A percentile compares a stretch with the other conserved stretches of the same genome.
Conservation (phyloP, 2,329 filamentous ascomycete species). For the Daldinia eschscholtzii region DNA sequence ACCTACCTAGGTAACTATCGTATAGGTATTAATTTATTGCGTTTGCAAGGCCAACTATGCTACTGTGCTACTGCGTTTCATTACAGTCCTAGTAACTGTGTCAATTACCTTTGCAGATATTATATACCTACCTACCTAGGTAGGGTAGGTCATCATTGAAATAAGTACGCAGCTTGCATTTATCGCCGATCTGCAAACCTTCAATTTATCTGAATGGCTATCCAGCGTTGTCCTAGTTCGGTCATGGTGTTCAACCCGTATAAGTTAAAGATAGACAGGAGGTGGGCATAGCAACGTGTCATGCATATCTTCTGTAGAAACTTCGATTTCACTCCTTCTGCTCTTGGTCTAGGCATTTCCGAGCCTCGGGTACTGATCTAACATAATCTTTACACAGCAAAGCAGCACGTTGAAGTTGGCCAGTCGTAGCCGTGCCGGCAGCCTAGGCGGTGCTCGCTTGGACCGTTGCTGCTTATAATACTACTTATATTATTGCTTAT, state of each 20-base stretch:
- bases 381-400: slow-evolving; percentile 2
- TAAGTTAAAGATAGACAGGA: slow-evolving; percentile 31
- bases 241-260: slow-evolving; percentile 7
- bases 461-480: slow-evolving; percentile 17
- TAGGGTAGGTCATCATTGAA: too few relatives aligned
- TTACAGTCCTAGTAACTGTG: slow-evolving; percentile 10
- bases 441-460: slow-evolving; percentile 22
- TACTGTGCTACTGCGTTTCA: slow-evolving; percentile 25
- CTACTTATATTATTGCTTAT: slow-evolving; percentile 17
- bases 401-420: slow-evolving; percentile 4
- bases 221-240: slow-evolving; percentile 9
- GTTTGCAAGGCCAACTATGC: slow-evolving; percentile 5
- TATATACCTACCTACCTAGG: too few relatives aligned
- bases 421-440: slow-evolving; percentile 14
- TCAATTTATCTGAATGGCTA: slow-evolving; percentile 25
- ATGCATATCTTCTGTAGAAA: slow-evolving; percentile 15
- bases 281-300: slow-evolving; percentile 28
- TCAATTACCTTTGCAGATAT: slow-evolving; percentile 32
- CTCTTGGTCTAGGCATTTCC: not conserved
- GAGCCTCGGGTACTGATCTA: slow-evolving; percentile 16
- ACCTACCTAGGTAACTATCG: not conserved
- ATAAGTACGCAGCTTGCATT: slow-evolving; percentile 11
- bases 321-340: slow-evolving; percentile 12
- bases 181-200: slow-evolving; percentile 41
- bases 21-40: not conserved